These are phyloP conservation scores for Gynochthodes officinalis DNA, from an alignment of 257 asterid species.

Conservation along the genomic window DNA sequence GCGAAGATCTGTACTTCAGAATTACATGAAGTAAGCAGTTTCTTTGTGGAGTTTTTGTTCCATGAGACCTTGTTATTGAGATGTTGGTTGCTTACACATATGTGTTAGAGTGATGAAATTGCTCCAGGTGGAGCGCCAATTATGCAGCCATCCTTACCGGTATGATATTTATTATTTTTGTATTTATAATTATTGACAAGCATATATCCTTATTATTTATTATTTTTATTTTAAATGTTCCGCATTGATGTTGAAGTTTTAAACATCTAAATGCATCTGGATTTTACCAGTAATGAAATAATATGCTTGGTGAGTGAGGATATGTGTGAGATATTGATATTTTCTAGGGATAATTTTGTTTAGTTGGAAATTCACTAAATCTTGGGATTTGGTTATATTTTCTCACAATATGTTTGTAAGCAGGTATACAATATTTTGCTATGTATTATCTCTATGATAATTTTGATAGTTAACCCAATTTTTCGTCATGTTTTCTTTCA, in stretches of 20 bases:
- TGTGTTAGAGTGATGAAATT: constrained; percentile 71
- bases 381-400: not conserved
- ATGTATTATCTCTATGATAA: not conserved
- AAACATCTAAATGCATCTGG: not conserved
- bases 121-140: constrained; percentile 95
- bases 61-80: constrained; percentile 13
- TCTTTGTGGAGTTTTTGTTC: not conserved
- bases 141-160: constrained; percentile 84
- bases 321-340: not conserved
- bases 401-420: not conserved
- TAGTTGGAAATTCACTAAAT: not conserved
- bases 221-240: too few relatives aligned
- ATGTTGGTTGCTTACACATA: constrained; percentile 20
- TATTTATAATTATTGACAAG: not conserved
- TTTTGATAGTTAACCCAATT: not conserved
- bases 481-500: too few relatives aligned
- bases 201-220: too few relatives aligned
- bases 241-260: not conserved
- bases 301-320: not conserved
- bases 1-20: constrained; percentile 88
- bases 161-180: constrained; percentile 20
- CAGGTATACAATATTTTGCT: not conserved
- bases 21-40: constrained; percentile 78
- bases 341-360: not conserved
- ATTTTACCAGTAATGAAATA: not conserved